These are phyloP conservation scores for Leccinum solheimii DNA, from an alignment of 1,284 basidiomycete species.

Conservation along the genomic window DNA sequence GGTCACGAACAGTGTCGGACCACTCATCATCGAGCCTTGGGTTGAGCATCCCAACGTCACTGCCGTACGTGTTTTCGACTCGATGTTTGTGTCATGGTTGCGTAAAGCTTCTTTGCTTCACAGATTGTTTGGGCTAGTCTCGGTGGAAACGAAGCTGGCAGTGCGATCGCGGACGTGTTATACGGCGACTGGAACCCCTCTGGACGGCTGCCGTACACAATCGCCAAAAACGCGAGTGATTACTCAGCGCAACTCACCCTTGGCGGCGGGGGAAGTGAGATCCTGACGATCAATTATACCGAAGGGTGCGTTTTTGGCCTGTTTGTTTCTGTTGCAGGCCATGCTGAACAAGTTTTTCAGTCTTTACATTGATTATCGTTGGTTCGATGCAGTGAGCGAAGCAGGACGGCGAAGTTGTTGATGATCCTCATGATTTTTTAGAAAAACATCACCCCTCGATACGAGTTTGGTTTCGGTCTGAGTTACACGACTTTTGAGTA, in stretches of 20 bases:
- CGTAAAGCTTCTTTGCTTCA: constrained; percentile 1
- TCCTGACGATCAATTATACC: constrained; percentile 38
- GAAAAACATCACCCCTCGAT: constrained; percentile 54
- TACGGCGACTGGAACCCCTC: constrained; percentile 55
- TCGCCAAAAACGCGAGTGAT: constrained; percentile 44
- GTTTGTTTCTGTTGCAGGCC: background rate
- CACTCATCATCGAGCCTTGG: constrained; percentile 53
- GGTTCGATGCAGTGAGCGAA: constrained; percentile 44
- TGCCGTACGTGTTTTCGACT: constrained; percentile 31
- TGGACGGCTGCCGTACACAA: constrained; percentile 59
- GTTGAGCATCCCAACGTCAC: constrained; percentile 54
- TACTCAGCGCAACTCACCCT: constrained; percentile 37
- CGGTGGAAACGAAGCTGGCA: constrained; percentile 63
- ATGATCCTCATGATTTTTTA: constrained; percentile 5
- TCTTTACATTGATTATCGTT: constrained; percentile 59
- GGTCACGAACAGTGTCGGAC: constrained; percentile 55
- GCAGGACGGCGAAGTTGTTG: background rate
- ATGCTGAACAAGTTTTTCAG: constrained; percentile 26
- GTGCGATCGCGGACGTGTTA: constrained; percentile 41
- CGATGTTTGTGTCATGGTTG: background rate
- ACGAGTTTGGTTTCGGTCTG: constrained; percentile 63
- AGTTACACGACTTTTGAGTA: constrained; percentile 83
- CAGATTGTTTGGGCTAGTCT: constrained; percentile 48
- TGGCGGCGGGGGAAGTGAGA: constrained; percentile 24
- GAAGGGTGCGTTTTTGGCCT: constrained; percentile 38